Percentiles rank a stretch among this genome's conserved stretches.
Evolutionary conservation across 345 rosid genomes (phyloP).

Genomic region (Eucalyptus marginata): DNA sequence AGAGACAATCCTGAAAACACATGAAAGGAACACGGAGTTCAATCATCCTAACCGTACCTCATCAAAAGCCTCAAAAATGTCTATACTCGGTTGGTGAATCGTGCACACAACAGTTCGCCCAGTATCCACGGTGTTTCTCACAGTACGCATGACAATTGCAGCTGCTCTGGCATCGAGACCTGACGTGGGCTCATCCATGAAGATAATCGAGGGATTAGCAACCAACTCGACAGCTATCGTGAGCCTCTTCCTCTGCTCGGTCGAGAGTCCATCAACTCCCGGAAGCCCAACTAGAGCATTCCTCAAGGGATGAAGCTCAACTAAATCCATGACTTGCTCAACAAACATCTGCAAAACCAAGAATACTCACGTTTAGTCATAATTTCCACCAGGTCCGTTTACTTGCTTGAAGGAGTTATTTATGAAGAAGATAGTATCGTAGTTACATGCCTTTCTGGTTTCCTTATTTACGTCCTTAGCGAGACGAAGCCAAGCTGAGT

Average conservation of each 20-base stretch:
- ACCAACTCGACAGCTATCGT: constrained; percentile 12
- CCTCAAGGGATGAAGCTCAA: constrained; percentile 6
- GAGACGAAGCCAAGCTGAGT: constrained; percentile 18
- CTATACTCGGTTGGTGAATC: constrained; percentile 12
- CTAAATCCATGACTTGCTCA: constrained; percentile 15
- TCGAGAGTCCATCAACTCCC: constrained; percentile 12
- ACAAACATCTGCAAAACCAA: constrained; percentile 7
- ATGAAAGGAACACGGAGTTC: neutral
- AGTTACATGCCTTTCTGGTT: neutral
- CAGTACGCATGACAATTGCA: constrained; percentile 12
- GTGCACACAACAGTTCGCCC: constrained; percentile 12
- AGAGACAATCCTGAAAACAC: neutral
- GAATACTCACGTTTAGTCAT: neutral
- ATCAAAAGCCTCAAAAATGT: constrained; percentile 15
- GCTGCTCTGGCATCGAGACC: constrained; percentile 15
- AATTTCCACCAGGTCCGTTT: neutral
- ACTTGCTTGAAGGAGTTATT: neutral
- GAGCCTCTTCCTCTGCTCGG: constrained; percentile 14
- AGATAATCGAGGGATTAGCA: constrained; percentile 14
- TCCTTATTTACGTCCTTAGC: neutral
- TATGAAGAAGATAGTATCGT: neutral
- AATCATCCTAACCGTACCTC: neutral
- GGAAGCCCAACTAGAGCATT: constrained; percentile 16
- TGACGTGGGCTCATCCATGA: constrained; percentile 13
- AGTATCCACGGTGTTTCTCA: constrained; percentile 10